Evolutionary conservation across 2,329 filamentous ascomycete species (phyloP), one percentile per base, ranked within the genome.

Genomic region (Beauveria sp.): DNA sequence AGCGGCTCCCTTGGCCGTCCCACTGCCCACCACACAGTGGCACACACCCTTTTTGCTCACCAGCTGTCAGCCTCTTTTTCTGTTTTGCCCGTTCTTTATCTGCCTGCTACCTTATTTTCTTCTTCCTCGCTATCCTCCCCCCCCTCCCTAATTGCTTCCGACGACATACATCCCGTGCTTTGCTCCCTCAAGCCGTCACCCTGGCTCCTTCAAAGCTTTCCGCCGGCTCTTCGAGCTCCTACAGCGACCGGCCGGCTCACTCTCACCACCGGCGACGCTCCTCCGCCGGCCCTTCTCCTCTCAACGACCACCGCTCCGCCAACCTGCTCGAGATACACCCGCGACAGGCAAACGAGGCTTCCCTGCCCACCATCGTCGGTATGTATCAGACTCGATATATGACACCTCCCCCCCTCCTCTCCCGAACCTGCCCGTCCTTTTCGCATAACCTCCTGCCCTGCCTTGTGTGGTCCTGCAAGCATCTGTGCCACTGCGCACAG

Each of bases 361-460:
- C 65, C 68, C 76, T 86, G 59, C 80, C 82, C 63, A 79, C 84
- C 40, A 80, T 86, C 67, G 79, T 81, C 68, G 83, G 82, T 81
- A 82, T 71, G 58, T 60, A 28, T 18, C 28, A 28, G 46, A 50
- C 34, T 30, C 34, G 22, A 42, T 58, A n/a, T n/a, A 50, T 46
- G 22, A 38, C 20, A 14, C 40, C 54, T 58, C 28, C 28, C 5
- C n/a, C 43, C 20, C 45, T 46, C 45, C 20, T 20, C 45, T 46
- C 4, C 12, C 20, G n/a, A 20, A 14, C 45, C 10, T 16, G 12
- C 5, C 34, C 34, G 5, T 38, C 34, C 14, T 38, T 38, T 38
- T 38, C 34, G 12, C 34, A 38, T 16, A 38, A 38, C 14, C 2
- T 38, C 5, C 5, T 38, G 34, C 34, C 34, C 34, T 38, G 34